Conservation (phyloP, 805 yeast genomes). For the Saccharomycopsis oosterbeekiorum region DNA sequence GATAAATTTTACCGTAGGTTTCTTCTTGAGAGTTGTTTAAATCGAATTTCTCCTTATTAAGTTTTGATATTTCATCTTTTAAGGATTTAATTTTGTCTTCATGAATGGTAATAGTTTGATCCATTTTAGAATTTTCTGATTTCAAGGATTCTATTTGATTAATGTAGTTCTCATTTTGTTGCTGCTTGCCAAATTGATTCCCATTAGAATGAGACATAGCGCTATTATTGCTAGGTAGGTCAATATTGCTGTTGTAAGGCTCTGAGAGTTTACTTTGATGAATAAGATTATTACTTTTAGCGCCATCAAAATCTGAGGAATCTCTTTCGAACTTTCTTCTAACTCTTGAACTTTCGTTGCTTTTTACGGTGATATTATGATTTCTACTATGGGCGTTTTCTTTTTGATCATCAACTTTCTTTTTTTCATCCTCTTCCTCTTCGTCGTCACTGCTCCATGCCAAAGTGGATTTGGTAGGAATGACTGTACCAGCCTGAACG, state of each 20-base stretch:
- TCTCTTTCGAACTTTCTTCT: background rate
- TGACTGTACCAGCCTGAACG: constrained; percentile 55
- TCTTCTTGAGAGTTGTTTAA: constrained; percentile 1
- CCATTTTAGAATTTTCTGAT: constrained; percentile 42
- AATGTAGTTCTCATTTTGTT: background rate
- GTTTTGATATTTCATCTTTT: constrained; percentile 4
- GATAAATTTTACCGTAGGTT: background rate
- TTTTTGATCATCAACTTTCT: background rate
- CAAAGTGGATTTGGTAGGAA: constrained; percentile 77
- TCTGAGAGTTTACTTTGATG: background rate
- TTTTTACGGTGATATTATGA: background rate
- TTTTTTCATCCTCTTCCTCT: constrained; percentile 30
- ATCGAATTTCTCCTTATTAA: constrained; percentile 9
- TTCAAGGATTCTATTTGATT: constrained; percentile 36
- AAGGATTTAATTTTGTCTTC: constrained; percentile 24
- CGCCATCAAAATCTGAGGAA: background rate
- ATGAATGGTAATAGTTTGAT: constrained; percentile 31
- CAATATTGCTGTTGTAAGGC: background rate
- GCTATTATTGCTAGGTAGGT: too few species aligned
- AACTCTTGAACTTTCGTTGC: background rate
- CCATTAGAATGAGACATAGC: background rate
- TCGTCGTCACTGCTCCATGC: constrained; percentile 88
- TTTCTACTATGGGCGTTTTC: background rate
- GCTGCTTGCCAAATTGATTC: too few species aligned
- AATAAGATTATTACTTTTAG: background rate